These are phyloP conservation scores for Alternaria arborescens DNA, from an alignment of 2,329 filamentous ascomycete species.

Conservation along the genomic window DNA sequence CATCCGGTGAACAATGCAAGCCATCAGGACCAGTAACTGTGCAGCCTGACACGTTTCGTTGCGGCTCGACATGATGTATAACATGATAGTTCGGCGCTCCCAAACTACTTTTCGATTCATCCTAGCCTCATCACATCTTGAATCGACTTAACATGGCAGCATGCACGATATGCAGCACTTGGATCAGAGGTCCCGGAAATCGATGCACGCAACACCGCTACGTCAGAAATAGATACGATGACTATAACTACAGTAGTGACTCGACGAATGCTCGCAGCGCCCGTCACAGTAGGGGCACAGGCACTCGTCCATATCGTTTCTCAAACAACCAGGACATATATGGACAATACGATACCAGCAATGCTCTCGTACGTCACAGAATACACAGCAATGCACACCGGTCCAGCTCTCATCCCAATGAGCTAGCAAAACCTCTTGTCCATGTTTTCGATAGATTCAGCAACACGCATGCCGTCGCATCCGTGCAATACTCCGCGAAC, in stretches of 20 bases:
- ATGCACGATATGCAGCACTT: constrained; percentile 17
- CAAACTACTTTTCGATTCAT: not conserved
- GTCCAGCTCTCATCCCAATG: not conserved
- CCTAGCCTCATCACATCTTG: not conserved
- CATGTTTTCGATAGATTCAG: constrained; percentile 21
- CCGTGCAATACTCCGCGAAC: constrained; percentile 22
- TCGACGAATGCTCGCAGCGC: constrained; percentile 11
- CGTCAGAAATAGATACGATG: not conserved
- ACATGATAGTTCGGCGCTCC: not conserved
- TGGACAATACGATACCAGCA: constrained; percentile 4
- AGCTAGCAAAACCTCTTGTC: constrained; percentile 9
- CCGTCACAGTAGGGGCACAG: constrained; percentile 10
- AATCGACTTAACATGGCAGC: constrained; percentile 20
- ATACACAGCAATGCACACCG: not conserved
- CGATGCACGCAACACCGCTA: constrained; percentile 20
- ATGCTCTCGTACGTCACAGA: not conserved
- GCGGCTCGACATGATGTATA: not conserved
- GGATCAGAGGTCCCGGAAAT: constrained; percentile 22
- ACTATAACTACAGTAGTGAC: constrained; percentile 15
- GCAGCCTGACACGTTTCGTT: constrained; percentile 22
- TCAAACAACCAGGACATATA: not conserved
- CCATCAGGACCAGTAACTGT: constrained; percentile 18
- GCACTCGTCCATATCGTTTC: constrained; percentile 1
- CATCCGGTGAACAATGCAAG: constrained; percentile 27
- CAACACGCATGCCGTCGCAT: constrained; percentile 22